Evolutionary conservation across 2,329 filamentous ascomycete species (phyloP), one percentile per base, ranked within the genome.

Genomic region (Dothistroma septosporum): DNA sequence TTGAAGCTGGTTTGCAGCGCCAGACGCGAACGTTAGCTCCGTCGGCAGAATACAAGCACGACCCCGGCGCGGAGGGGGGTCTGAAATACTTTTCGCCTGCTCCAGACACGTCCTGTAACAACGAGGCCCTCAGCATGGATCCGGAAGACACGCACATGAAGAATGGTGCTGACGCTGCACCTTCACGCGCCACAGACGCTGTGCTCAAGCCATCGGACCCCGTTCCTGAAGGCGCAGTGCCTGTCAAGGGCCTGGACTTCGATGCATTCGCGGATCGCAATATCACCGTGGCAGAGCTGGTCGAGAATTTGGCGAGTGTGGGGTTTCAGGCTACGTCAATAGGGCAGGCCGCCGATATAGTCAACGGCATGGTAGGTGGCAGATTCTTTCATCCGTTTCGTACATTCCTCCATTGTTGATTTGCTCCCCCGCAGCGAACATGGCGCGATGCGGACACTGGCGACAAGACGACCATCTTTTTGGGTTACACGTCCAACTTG

Each of bases 401-500:
- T 28, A 48, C 57, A 53, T 47, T 35, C 32, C 53, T 35, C 22
- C n/a, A 31, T 55, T 48, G 48, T 59, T 59, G 48, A 55, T 54
- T 48, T 48, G 19, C 24, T 16, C 53, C 56, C 56, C 79, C 33
- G 50, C 72, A 88, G 91, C 85, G 91, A 73, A 83, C 84, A 60
- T 97, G 91, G 88, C 82, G 83, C 63, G 89, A 96, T 73, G 85
- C 90, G 0, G 89, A 92, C 71, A 90, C 90, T 1, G 85, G 85
- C 14, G 86, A 89, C 28, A 85, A 85, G 70, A 94, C 94, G 19
- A 97, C 94, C 62, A 93, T 99, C 69, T 97, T 99, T 77, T 85
- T 99, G 9, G 94, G 94, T 60, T 99, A 97, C 79, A 99, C 94
- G 10, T 96, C 91, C 55, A 99, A 99, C 75, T 83, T 99, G 69